Evolutionary conservation across 2,329 filamentous ascomycete genomes (phyloP).

Genomic region (Peltaster fructicola): DNA sequence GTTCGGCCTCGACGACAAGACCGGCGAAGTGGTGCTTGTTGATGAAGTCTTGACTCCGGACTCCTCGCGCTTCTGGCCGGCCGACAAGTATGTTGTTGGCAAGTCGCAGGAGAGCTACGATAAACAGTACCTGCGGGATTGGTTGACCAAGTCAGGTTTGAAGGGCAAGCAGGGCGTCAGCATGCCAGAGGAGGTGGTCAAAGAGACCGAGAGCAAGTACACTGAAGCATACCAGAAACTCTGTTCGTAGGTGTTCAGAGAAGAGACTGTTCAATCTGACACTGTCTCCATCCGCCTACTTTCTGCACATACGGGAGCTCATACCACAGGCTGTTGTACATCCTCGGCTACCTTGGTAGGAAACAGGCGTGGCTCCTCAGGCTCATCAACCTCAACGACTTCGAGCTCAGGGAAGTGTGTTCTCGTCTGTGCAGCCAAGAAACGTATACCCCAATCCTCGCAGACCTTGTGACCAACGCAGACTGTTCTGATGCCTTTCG

Average conservation of each 20-base stretch:
- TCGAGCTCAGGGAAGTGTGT: conserved; percentile 2
- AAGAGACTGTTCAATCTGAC: conserved; percentile 10
- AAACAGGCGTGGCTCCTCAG: too few species aligned
- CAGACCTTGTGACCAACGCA: conserved; percentile 3
- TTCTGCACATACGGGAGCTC: too few species aligned
- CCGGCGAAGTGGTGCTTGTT: conserved; percentile 52
- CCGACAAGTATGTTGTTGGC: conserved; percentile 53
- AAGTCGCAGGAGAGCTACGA: conserved; percentile 69
- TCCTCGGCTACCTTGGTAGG: too few species aligned
- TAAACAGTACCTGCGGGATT: conserved; percentile 60
- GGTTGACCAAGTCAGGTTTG: conserved; percentile 54
- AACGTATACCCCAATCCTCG: conserved; percentile 3
- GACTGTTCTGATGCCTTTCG: conserved; percentile 2
- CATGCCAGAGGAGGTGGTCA: conserved; percentile 54
- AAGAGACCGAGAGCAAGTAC: conserved; percentile 55
- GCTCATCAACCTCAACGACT: conserved; percentile 2
- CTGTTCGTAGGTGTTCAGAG: conserved; percentile 38
- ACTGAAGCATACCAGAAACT: conserved; percentile 55
- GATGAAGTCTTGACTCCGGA: conserved; percentile 74
- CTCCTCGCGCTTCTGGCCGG: conserved; percentile 69
- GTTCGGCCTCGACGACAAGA: conserved; percentile 46
- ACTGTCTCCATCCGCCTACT: too few species aligned
- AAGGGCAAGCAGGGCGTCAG: conserved; percentile 57
- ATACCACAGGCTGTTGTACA: too few species aligned
- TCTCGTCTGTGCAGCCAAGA: conserved; percentile 2